These are phyloP conservation scores for Juglanconis oblonga DNA, from an alignment of 2,329 filamentous ascomycete species.

Conservation along the genomic window DNA sequence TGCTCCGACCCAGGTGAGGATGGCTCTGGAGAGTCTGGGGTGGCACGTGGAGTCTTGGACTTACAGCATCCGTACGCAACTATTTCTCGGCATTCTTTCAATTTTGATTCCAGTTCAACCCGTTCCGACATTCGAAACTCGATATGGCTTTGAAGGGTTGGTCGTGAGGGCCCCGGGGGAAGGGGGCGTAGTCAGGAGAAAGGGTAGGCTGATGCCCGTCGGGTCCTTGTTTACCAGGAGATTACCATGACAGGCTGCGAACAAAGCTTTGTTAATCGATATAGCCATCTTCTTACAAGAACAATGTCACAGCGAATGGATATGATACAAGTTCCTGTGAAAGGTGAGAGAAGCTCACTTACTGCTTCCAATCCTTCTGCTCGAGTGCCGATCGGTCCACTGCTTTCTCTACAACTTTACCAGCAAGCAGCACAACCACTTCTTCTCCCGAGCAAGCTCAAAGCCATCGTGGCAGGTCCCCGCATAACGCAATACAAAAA, in stretches of 20 bases:
- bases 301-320: background rate
- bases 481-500: background rate
- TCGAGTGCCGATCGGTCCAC: background rate
- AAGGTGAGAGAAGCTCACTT: background rate
- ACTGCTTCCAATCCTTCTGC: background rate
- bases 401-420: background rate
- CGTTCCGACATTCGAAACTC: no score
- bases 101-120: no score
- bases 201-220: background rate
- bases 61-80: no score
- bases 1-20: no score
- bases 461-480: slow-evolving; percentile 9
- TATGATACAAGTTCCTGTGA: background rate
- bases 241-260: background rate
- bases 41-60: no score
- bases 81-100: no score
- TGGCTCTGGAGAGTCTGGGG: no score
- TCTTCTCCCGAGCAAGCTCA: background rate
- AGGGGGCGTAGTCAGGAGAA: no score
- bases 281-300: background rate
- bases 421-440: background rate
- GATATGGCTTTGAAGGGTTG: no score
- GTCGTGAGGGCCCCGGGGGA: no score
- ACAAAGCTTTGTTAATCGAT: background rate
- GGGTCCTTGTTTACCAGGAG: background rate